Percentiles rank a stretch among this genome's conserved stretches.
phyloP scores from a whole-genome alignment of 768 basidiomycete genomes.

The Amanita molliuscula region DNA sequence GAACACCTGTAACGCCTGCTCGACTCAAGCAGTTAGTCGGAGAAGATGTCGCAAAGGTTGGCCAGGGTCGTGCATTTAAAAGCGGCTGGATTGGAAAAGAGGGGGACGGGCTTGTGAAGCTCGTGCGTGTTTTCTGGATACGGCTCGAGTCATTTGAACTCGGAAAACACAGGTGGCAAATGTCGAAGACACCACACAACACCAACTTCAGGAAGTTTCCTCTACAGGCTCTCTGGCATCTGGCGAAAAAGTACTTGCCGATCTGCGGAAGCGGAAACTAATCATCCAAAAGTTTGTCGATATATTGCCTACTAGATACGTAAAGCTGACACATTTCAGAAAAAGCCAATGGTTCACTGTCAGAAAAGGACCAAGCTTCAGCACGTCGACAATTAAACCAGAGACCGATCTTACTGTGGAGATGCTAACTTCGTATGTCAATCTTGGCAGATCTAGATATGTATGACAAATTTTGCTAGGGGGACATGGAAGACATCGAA shows the following conservation, averaged over 20 bases:
- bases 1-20: conserved; percentile 50
- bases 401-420: conserved; percentile 96
- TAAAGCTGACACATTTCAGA: conserved; percentile 30
- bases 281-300: conserved; percentile 61
- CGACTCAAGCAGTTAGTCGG: conserved; percentile 73
- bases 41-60: conserved; percentile 84
- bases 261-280: conserved; percentile 88
- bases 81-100: conserved; percentile 95
- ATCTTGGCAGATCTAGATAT: neutral
- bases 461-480: conserved; percentile 28
- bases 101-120: conserved; percentile 75
- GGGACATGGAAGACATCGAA: conserved; percentile 89
- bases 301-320: neutral
- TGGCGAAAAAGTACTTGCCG: conserved; percentile 77
- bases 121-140: conserved; percentile 42
- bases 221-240: conserved; percentile 59
- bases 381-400: conserved; percentile 82
- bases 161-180: conserved; percentile 35
- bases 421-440: conserved; percentile 74
- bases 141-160: neutral
- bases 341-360: conserved; percentile 96
- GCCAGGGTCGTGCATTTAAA: conserved; percentile 94
- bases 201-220: conserved; percentile 64
- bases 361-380: conserved; percentile 76
- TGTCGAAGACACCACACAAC: conserved; percentile 67